Evolutionary conservation across 169 alveolate genomes (phyloP).

Genomic region (Plasmodium ovale): DNA sequence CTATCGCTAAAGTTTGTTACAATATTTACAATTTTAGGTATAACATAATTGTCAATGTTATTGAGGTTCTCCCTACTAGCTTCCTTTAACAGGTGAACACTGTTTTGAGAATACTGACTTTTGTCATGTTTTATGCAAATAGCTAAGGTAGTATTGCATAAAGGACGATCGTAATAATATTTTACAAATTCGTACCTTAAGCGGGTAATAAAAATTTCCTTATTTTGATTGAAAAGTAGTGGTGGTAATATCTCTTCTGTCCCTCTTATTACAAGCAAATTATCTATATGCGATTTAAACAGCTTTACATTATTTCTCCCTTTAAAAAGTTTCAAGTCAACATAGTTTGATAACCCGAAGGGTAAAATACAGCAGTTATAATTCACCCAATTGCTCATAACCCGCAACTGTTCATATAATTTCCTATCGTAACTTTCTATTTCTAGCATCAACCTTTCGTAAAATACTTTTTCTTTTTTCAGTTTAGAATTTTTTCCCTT

Average conservation of each 20-base stretch:
- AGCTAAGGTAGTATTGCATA: constrained; percentile 62
- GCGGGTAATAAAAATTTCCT: constrained; percentile 13
- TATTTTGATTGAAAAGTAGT: constrained; percentile 14
- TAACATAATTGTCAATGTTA: constrained; percentile 72
- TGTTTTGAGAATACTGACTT: constrained; percentile 27
- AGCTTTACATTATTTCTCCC: constrained; percentile 75
- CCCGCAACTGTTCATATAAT: constrained; percentile 70
- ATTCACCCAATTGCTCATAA: constrained; percentile 72
- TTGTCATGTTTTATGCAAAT: constrained; percentile 76
- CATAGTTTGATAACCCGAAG: constrained; percentile 80
- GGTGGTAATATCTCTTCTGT: constrained; percentile 86
- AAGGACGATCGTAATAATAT: constrained; percentile 76
- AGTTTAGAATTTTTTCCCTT: neutral
- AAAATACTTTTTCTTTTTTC: constrained; percentile 65
- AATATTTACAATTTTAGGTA: constrained; percentile 77
- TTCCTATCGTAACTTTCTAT: constrained; percentile 65
- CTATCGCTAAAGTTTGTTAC: constrained; percentile 78
- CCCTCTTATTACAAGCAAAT: constrained; percentile 76
- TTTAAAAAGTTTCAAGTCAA: constrained; percentile 39
- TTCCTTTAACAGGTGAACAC: constrained; percentile 54
- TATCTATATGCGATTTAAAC: constrained; percentile 76
- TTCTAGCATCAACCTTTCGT: constrained; percentile 69
- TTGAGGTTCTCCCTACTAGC: constrained; percentile 70
- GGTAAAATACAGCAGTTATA: constrained; percentile 82
- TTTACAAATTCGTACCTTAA: constrained; percentile 69